These are phyloP conservation scores for Ustilago tritici DNA, from an alignment of 1,284 basidiomycete species.

Conservation along the genomic window DNA sequence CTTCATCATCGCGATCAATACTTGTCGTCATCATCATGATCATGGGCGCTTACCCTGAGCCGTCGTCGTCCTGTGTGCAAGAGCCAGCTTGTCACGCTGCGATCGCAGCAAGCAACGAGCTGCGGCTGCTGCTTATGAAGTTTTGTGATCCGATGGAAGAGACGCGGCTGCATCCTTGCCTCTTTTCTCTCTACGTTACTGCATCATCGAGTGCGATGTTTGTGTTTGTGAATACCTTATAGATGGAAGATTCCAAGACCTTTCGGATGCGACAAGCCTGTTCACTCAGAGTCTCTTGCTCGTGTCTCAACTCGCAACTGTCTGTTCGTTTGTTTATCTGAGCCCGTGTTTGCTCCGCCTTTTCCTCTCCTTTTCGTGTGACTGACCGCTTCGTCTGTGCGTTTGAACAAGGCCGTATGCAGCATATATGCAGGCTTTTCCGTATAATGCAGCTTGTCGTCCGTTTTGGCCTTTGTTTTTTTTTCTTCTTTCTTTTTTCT, in stretches of 20 bases:
- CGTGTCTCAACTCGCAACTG: background rate
- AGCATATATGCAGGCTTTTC: background rate
- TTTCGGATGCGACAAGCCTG: slow-evolving; percentile 22
- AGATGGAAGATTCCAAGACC: slow-evolving; percentile 16
- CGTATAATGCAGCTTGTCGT: background rate
- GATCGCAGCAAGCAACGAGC: background rate
- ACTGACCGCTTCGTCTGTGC: slow-evolving; percentile 23
- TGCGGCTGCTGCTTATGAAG: slow-evolving; percentile 1
- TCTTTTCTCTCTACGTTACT: background rate
- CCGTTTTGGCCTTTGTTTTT: slow-evolving; percentile 11
- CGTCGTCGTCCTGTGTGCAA: background rate
- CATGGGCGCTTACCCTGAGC: background rate
- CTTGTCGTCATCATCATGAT: background rate
- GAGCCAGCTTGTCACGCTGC: background rate
- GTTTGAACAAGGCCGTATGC: slow-evolving; percentile 9
- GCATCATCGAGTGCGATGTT: background rate
- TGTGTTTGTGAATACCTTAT: background rate
- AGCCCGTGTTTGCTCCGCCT: slow-evolving; percentile 2
- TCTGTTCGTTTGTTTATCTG: background rate
- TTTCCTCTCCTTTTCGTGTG: slow-evolving; percentile 1
- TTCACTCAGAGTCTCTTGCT: slow-evolving; percentile 20
- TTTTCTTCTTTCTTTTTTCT: slow-evolving; percentile 10
- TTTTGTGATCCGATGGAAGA: background rate
- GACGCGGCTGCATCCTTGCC: background rate
- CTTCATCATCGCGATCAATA: background rate